Evolutionary conservation across 148 eudicot genomes (phyloP).

Genomic region (Diospyros lotus): DNA sequence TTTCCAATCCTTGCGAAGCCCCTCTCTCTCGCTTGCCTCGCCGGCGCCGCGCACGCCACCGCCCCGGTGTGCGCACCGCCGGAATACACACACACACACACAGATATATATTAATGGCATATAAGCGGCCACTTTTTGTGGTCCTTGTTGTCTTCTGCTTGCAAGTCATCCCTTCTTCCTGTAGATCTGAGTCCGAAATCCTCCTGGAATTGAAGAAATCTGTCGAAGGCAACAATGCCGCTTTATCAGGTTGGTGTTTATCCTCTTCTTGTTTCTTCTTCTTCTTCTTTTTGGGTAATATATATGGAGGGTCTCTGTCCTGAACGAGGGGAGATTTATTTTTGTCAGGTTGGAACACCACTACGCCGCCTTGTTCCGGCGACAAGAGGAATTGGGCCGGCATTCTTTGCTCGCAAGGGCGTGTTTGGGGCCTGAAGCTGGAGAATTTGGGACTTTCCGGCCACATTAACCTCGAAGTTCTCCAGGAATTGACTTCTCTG

Average conservation of each 20-base stretch:
- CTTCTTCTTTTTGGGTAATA: too few species aligned
- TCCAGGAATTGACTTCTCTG: conserved; percentile 18
- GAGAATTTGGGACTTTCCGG: conserved; percentile 39
- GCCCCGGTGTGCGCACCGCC: conserved; percentile 5
- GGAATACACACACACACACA: too few species aligned
- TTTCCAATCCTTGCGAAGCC: neutral
- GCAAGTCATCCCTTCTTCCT: neutral
- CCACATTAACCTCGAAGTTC: conserved; percentile 18
- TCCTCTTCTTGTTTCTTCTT: too few species aligned
- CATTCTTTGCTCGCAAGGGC: conserved; percentile 24
- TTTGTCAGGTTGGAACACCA: conserved; percentile 31
- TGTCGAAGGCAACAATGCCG: conserved; percentile 12
- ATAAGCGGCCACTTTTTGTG: neutral
- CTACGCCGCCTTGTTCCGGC: conserved; percentile 27
- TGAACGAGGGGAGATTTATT: too few species aligned
- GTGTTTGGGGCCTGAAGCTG: conserved; percentile 41
- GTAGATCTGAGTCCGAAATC: conserved; percentile 21
- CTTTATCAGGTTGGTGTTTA: conserved; percentile 8
- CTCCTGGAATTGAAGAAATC: conserved; percentile 33
- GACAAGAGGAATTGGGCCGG: conserved; percentile 37
- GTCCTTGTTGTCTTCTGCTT: neutral
- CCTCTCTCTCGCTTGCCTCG: too few species aligned
- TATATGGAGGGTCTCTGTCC: too few species aligned
- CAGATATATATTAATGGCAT: conserved; percentile 1
- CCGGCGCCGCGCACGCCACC: conserved; percentile 14